Percentiles rank a stretch among this genome's conserved stretches.
These are phyloP conservation scores for Salvia sclarea DNA, from an alignment of 305 asterid species.

Conservation along the genomic window DNA sequence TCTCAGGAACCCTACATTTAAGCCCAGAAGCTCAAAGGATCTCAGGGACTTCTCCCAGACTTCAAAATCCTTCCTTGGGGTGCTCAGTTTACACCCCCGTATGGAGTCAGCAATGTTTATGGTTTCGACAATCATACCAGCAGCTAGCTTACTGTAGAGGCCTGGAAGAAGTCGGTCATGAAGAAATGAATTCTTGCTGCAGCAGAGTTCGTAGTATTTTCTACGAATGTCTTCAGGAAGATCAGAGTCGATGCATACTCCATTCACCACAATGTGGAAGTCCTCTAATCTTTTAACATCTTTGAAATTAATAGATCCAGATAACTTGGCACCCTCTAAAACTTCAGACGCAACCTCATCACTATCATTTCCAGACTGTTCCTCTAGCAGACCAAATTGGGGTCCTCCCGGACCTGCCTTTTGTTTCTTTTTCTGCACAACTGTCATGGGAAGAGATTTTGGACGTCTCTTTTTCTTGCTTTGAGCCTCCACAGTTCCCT, in stretches of 20 bases:
- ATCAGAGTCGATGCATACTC: slow-evolving; percentile 75
- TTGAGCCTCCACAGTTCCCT: slow-evolving; percentile 42
- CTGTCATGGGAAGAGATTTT: slow-evolving; percentile 69
- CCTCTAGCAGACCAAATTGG: slow-evolving; percentile 50
- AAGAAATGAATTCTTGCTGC: slow-evolving; percentile 63
- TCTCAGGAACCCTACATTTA: slow-evolving; percentile 68
- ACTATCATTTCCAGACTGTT: slow-evolving; percentile 76
- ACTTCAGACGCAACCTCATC: slow-evolving; percentile 92
- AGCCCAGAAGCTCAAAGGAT: slow-evolving; percentile 84
- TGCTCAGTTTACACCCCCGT: slow-evolving; percentile 56
- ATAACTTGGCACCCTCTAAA: slow-evolving; percentile 59
- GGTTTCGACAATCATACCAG: slow-evolving; percentile 72
- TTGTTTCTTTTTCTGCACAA: slow-evolving; percentile 54
- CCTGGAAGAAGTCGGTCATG: slow-evolving; percentile 74
- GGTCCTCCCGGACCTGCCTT: slow-evolving; percentile 37
- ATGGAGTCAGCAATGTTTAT: slow-evolving; percentile 62
- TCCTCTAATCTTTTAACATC: slow-evolving; percentile 68
- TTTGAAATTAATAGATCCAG: slow-evolving; percentile 45
- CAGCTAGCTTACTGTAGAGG: slow-evolving; percentile 67
- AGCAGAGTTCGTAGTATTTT: slow-evolving; percentile 75
- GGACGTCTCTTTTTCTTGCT: slow-evolving; percentile 50
- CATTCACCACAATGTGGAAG: slow-evolving; percentile 70
- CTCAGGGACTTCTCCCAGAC: slow-evolving; percentile 86
- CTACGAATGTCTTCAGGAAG: slow-evolving; percentile 59
- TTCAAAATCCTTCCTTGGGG: slow-evolving; percentile 67